Evolutionary conservation across 2,329 filamentous ascomycete species (phyloP).

Genomic region (Gliomastix tumulicola): DNA sequence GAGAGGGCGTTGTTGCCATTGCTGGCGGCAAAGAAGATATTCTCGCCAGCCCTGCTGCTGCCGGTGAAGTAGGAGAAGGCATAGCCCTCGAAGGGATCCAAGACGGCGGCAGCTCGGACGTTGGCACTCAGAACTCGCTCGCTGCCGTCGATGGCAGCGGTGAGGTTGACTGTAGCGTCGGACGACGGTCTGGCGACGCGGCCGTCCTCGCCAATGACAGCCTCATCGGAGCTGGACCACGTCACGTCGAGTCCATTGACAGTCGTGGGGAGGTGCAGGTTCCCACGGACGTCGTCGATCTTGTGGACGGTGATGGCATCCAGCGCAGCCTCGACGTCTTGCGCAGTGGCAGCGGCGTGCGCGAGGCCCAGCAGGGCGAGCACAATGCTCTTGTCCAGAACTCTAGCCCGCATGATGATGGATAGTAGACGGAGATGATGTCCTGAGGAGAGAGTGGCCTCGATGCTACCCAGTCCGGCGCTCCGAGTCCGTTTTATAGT

Average conservation of each 20-base stretch:
- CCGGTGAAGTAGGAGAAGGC: constrained; percentile 46
- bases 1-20: constrained; percentile 43
- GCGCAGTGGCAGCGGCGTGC: neutral
- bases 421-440: too few relatives aligned
- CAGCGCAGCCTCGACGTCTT: constrained; percentile 2
- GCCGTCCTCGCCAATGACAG: constrained; percentile 24
- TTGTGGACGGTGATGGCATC: constrained; percentile 18
- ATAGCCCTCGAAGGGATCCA: constrained; percentile 34
- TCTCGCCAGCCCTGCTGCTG: constrained; percentile 35
- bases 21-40: constrained; percentile 44
- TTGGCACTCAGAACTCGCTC: constrained; percentile 24
- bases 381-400: too few relatives aligned
- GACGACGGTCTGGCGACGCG: constrained; percentile 21
- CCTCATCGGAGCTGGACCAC: constrained; percentile 24
- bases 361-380: neutral
- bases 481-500: too few relatives aligned
- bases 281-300: constrained; percentile 27
- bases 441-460: too few relatives aligned
- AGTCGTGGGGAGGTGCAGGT: constrained; percentile 23
- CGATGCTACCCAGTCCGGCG: too few relatives aligned
- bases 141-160: constrained; percentile 20
- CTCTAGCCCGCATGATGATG: too few relatives aligned
- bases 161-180: constrained; percentile 21
- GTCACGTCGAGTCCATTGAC: constrained; percentile 20
- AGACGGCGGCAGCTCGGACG: constrained; percentile 19